phyloP scores from a whole-genome alignment of 2,329 filamentous ascomycete genomes.

The Epichloe baconii region DNA sequence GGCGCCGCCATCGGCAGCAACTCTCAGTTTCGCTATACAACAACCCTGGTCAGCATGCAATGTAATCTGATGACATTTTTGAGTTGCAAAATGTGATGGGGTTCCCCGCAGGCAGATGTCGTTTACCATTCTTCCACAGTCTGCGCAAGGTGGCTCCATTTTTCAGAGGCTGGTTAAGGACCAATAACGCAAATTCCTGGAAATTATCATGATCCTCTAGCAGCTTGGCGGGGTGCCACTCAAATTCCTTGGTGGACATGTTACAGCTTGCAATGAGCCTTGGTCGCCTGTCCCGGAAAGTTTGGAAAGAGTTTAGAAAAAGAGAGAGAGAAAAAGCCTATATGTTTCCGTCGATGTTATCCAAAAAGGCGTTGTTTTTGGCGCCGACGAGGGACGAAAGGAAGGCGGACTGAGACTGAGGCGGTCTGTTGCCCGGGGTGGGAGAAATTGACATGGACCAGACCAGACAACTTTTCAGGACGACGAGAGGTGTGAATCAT shows the following conservation, averaged over 20 bases:
- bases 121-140: slow-evolving; percentile 36
- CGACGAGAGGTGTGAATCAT: too few relatives aligned
- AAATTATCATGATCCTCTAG: slow-evolving; percentile 20
- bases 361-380: background rate
- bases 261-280: background rate
- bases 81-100: too few relatives aligned
- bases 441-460: too few relatives aligned
- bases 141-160: slow-evolving; percentile 32
- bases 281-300: too few relatives aligned
- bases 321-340: too few relatives aligned
- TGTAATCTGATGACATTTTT: too few relatives aligned
- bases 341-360: too few relatives aligned
- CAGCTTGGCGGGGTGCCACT: slow-evolving; percentile 27
- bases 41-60: background rate
- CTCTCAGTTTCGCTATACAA: slow-evolving; percentile 45
- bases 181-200: slow-evolving; percentile 30
- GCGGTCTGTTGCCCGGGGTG: too few relatives aligned
- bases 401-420: background rate
- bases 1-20: slow-evolving; percentile 87
- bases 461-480: too few relatives aligned
- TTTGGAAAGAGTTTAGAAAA: too few relatives aligned
- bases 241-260: slow-evolving; percentile 17
- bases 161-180: slow-evolving; percentile 39
- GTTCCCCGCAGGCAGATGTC: background rate
- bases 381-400: background rate